phyloP scores from a whole-genome alignment of 345 rosid species.

The Gossypium bickii region DNA sequence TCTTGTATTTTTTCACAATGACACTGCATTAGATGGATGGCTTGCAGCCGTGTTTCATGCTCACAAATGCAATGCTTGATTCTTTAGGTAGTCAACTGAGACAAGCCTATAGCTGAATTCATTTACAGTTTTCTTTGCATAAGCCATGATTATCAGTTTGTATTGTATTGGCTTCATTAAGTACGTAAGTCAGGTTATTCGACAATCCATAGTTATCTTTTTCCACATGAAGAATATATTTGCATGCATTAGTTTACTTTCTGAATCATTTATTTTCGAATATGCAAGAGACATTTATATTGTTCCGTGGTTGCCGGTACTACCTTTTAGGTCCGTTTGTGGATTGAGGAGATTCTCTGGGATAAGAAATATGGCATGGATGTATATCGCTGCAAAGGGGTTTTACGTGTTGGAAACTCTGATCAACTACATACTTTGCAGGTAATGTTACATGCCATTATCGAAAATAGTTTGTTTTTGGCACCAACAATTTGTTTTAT shows the following conservation, averaged over 20 bases:
- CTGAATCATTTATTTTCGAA: neutral
- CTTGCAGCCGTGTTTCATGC: neutral
- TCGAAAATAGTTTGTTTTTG: constrained; percentile 10
- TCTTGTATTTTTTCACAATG: neutral
- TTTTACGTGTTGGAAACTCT: constrained; percentile 58
- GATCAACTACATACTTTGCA: constrained; percentile 81
- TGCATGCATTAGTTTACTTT: neutral
- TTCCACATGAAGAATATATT: neutral
- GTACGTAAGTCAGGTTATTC: neutral
- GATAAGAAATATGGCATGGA: constrained; percentile 75
- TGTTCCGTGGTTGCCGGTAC: neutral
- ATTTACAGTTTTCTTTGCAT: neutral
- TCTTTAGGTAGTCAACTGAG: neutral
- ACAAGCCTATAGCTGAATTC: neutral
- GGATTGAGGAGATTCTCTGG: constrained; percentile 97
- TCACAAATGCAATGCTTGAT: neutral
- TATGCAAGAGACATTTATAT: neutral
- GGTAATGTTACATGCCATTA: constrained; percentile 37
- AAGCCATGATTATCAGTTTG: neutral
- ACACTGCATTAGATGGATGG: neutral
- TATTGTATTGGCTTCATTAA: neutral
- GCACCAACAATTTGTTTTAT: neutral
- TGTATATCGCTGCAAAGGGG: constrained; percentile 90
- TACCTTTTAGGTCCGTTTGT: constrained; percentile 51
- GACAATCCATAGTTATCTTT: too few relatives aligned